Evolutionary conservation across 176 grass and related monocot genomes (phyloP).

Genomic region (Eleusine indica): DNA sequence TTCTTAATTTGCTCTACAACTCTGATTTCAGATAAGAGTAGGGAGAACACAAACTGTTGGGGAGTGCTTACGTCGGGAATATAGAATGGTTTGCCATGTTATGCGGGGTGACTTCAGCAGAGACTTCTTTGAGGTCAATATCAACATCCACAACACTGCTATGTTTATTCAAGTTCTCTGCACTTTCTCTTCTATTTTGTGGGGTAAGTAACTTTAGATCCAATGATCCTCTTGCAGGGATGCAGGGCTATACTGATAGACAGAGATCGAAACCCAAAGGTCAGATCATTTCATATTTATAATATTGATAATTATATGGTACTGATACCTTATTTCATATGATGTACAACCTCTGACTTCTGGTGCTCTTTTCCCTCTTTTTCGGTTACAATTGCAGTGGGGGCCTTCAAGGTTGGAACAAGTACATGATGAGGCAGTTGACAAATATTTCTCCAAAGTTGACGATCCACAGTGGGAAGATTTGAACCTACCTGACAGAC

Average conservation of each 20-base stretch:
- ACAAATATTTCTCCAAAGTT: conserved; percentile 71
- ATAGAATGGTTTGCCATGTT: conserved; percentile 92
- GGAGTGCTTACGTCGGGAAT: conserved; percentile 84
- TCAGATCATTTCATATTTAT: conserved; percentile 38
- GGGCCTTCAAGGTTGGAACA: conserved; percentile 73
- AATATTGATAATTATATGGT: neutral
- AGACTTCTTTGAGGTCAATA: conserved; percentile 88
- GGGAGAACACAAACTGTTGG: conserved; percentile 73
- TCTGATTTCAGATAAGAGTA: conserved; percentile 77
- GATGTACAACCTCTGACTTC: neutral
- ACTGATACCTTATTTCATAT: neutral
- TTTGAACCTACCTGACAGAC: conserved; percentile 52
- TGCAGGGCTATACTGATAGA: conserved; percentile 88
- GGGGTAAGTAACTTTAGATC: neutral
- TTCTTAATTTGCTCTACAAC: neutral
- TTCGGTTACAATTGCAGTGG: conserved; percentile 70
- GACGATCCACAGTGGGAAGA: conserved; percentile 81
- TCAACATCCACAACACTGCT: neutral
- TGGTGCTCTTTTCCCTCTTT: neutral
- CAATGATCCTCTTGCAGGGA: conserved; percentile 57
- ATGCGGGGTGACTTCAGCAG: conserved; percentile 87
- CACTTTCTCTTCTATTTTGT: neutral
- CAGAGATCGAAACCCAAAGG: conserved; percentile 93
- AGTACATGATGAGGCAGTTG: conserved; percentile 56
- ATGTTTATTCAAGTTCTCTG: conserved; percentile 4